These are phyloP conservation scores for Ceratorhiza oryzae-sativae DNA, from an alignment of 1,284 basidiomycete species.

Conservation along the genomic window DNA sequence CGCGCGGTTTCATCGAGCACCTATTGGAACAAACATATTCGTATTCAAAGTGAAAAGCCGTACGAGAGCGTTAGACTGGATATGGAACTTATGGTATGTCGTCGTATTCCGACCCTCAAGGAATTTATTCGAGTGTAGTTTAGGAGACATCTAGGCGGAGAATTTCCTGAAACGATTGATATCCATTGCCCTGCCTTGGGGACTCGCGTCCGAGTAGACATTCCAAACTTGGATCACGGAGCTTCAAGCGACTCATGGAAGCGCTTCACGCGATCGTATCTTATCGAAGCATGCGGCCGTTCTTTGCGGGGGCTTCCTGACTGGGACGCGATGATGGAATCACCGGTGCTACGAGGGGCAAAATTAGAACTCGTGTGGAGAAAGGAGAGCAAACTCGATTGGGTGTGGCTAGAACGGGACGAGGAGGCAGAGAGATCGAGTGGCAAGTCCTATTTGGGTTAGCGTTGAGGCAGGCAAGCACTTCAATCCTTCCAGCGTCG, in stretches of 20 bases:
- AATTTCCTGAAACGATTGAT: slow-evolving; percentile 57
- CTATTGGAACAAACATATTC: slow-evolving; percentile 74
- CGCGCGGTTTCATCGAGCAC: slow-evolving; percentile 55
- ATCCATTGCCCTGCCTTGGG: slow-evolving; percentile 60
- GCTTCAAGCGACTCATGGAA: slow-evolving; percentile 51
- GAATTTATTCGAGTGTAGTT: neutral
- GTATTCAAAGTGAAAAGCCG: slow-evolving; percentile 77
- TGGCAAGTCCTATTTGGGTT: slow-evolving; percentile 79
- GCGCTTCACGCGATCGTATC: slow-evolving; percentile 65
- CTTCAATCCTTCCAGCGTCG: neutral
- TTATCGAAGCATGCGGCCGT: slow-evolving; percentile 65
- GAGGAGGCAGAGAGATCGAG: slow-evolving; percentile 65
- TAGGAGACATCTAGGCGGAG: slow-evolving; percentile 68
- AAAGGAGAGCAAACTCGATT: slow-evolving; percentile 72
- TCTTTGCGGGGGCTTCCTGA: slow-evolving; percentile 63
- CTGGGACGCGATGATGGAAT: slow-evolving; percentile 68
- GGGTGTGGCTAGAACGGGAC: slow-evolving; percentile 77
- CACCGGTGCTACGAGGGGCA: slow-evolving; percentile 61
- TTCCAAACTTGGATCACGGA: slow-evolving; percentile 58
- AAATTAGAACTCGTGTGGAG: slow-evolving; percentile 81
- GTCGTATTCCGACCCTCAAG: slow-evolving; percentile 19
- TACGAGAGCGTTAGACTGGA: slow-evolving; percentile 79
- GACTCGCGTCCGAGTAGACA: slow-evolving; percentile 67
- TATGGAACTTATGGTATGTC: slow-evolving; percentile 77
- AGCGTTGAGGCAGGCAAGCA: slow-evolving; percentile 68